Evolutionary conservation across 2,329 filamentous ascomycete genomes (phyloP), one percentile per base, ranked within the genome.

Genomic region (Diaporthe citri): DNA sequence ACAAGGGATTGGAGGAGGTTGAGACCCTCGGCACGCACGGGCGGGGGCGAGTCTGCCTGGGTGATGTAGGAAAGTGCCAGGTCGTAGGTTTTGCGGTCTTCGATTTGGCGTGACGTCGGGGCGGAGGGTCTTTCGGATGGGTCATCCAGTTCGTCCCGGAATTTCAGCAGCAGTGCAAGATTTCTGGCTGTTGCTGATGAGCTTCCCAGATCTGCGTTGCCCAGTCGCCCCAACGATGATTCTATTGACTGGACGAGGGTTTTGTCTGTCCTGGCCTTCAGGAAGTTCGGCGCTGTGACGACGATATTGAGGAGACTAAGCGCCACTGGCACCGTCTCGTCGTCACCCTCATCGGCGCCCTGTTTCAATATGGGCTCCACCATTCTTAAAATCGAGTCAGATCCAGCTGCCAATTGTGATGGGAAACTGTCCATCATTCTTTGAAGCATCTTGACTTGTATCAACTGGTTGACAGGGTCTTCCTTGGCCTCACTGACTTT

Each of bases 31-130:
- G 89, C 90, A 3, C 91, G 88, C n/a, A 94, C 91, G 0, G 92
- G 92, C 1, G 92, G 88, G 0, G 92, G 91, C 2, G 90, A 91
- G 76, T 93, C 91, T 5, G 85, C 81, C 31, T 88, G 86, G 1
- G 88, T 90, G 62, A 93, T 89, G 82, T 93, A 94, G 15, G 88
- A 90, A 79, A 93, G 86, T 2, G 91, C 92, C 22, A 93, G 84
- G 72, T 85, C 87, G 79, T 93, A 92, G 2, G 87, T 90, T 78
- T 90, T 91, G 17, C 89, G 87, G 78, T 93, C 91, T 78, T 93
- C 91, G 20, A 88, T 79, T 72, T 90, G 87, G 34, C 87, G 86
- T 66, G 86, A 83, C 4, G 85, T 87, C 7, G 85, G 86, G 9
- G 82, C 82, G 1, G 84, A 80, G 0, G 79, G 78, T 39, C 79